Evolutionary conservation across 2,329 filamentous ascomycete genomes (phyloP).

Genomic region (Paraconiothyrium brasiliense): DNA sequence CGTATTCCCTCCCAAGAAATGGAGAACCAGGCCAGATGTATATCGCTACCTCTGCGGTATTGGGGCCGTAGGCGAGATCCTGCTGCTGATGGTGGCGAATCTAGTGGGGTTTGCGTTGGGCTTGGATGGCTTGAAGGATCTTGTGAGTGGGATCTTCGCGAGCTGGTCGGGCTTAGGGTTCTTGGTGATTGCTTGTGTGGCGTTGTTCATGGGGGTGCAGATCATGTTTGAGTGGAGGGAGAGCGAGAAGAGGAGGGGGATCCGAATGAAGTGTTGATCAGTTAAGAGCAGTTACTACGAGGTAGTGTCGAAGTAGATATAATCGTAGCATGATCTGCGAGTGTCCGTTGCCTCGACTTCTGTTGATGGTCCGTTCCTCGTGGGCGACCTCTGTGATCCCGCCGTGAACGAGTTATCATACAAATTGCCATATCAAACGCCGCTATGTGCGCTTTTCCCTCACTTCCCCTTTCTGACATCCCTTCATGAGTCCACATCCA

Average conservation of each 20-base stretch:
- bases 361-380: constrained; percentile 6
- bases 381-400: constrained; percentile 1
- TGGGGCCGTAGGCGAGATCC: constrained; percentile 82
- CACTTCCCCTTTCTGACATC: background rate
- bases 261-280: constrained; percentile 79
- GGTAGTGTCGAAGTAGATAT: background rate
- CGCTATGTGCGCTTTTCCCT: constrained; percentile 5
- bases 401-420: constrained; percentile 27
- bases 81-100: constrained; percentile 97
- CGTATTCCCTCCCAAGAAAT: constrained; percentile 78
- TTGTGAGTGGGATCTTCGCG: constrained; percentile 78
- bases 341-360: constrained; percentile 11
- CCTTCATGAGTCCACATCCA: constrained; percentile 67
- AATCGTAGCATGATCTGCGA: constrained; percentile 5
- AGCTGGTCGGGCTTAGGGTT: constrained; percentile 81
- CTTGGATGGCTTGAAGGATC: constrained; percentile 81
- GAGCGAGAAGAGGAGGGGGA: constrained; percentile 81
- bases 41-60: constrained; percentile 84
- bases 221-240: constrained; percentile 97
- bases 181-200: constrained; percentile 73
- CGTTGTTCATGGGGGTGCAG: constrained; percentile 85
- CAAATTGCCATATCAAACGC: constrained; percentile 32
- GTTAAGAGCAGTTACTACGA: background rate
- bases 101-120: constrained; percentile 95
- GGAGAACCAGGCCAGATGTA: constrained; percentile 72